These are phyloP conservation scores for Silene coronaria DNA, from an alignment of 179 eudicot genomes.

Conservation along the genomic window DNA sequence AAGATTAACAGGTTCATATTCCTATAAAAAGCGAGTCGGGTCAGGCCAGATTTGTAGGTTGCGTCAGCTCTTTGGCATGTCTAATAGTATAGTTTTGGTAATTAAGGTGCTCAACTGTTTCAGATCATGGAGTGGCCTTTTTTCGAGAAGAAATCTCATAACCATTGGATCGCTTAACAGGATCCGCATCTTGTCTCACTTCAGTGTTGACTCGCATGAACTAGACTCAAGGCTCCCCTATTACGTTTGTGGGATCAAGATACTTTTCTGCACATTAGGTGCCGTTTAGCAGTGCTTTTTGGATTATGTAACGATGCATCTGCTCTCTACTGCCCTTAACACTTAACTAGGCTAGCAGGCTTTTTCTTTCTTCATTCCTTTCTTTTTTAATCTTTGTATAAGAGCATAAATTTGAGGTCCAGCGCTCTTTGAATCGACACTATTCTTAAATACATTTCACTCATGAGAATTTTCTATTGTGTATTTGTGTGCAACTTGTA, in stretches of 20 bases:
- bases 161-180: background rate
- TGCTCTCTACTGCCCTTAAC: background rate
- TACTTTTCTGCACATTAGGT: conserved; percentile 8
- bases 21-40: background rate
- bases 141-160: background rate
- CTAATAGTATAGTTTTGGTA: background rate
- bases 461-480: too few species aligned
- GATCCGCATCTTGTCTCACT: background rate
- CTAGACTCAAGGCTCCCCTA: background rate
- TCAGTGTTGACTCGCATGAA: background rate
- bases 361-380: background rate
- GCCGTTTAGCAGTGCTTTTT: background rate
- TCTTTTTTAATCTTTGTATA: too few species aligned
- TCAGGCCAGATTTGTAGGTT: background rate
- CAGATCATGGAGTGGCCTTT: background rate
- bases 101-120: background rate
- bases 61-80: background rate
- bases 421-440: too few species aligned
- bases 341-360: background rate
- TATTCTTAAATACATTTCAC: too few species aligned
- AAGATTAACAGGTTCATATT: background rate
- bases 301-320: conserved; percentile 4
- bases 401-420: background rate
- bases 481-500: too few species aligned
- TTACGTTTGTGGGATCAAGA: background rate